Conservation (phyloP, 148 eudicot species). For the Heliosperma pusillum region DNA sequence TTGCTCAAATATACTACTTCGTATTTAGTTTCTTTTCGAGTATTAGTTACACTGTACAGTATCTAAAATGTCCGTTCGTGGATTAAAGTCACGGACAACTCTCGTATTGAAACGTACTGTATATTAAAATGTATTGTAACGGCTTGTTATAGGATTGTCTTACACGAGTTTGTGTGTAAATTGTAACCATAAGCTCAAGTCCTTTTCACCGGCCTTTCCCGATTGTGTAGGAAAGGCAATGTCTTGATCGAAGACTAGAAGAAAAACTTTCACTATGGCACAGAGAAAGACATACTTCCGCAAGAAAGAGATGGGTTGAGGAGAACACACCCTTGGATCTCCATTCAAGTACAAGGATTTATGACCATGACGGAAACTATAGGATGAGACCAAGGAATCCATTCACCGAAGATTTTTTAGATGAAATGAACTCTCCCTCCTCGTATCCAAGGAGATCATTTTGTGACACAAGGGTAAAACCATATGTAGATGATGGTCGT, state of each 20-base stretch:
- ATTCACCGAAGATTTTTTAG: constrained; percentile 33
- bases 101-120: no score
- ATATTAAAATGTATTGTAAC: no score
- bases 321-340: constrained; percentile 27
- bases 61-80: no score
- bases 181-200: no score
- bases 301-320: constrained; percentile 37
- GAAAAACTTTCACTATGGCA: constrained; percentile 27
- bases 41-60: no score
- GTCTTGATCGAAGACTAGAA: constrained; percentile 34
- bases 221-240: constrained; percentile 55
- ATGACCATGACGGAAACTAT: constrained; percentile 19
- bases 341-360: constrained; percentile 21
- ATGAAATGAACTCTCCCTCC: constrained; percentile 41
- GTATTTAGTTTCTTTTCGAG: no score
- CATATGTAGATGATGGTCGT: constrained; percentile 35
- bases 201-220: no score
- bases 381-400: constrained; percentile 23
- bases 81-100: no score
- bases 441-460: constrained; percentile 73
- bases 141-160: no score
- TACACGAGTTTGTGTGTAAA: no score
- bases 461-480: constrained; percentile 36
- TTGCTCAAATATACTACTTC: not conserved
- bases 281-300: constrained; percentile 30